Base-by-base conservation (phyloP, 177 flowering plant species). In the Tripterygium wilfordii region DNA sequence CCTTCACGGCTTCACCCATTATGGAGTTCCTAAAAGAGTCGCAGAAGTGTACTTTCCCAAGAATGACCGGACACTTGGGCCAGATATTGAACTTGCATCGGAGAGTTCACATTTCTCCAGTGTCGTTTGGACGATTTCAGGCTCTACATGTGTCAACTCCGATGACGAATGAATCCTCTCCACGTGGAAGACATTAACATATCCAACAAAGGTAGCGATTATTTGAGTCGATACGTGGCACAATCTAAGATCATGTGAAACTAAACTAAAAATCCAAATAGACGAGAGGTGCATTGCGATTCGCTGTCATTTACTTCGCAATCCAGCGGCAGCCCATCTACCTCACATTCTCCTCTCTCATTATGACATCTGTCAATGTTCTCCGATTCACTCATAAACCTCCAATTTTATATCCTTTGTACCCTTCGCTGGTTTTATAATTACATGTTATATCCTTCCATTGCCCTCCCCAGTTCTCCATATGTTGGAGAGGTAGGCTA, bases 261-360 rank as follows among this genome's bases (percentile, higher is more conserved):
- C 2, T n/a, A 1, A 38, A 2, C 5, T 3, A n/a, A 1, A 20
- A 38, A n/a, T 36, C 39, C 49, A 46, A 46, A 16, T 53, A 10
- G 13, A n/a, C 22, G 17, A 25, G 10, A 10, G 8, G n/a, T n/a
- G n/a, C 21, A 43, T 18, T 13, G 33, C 35, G 44, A 53, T 53
- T 60, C 37, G 60, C 42, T 49, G 60, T 24, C 49, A 14, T 1
- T 18, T 25, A 36, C 36, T 31, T 17, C 46, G 40, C 58, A 43
- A 61, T 61, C 65, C 51, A 14, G 27, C 57, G 61, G 53, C 53
- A 39, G 43, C 20, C 51, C 47, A 31, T 21, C 52, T 0, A 23
- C 66, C 57, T 39, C 48, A 18, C 43, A 24, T 33, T 44, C 14
- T 20, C 32, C 27, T 3, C 8, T 36, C n/a, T 9, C 3, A 23